Conservation (phyloP, 306 rosid species). For the Sicyos edulis region DNA sequence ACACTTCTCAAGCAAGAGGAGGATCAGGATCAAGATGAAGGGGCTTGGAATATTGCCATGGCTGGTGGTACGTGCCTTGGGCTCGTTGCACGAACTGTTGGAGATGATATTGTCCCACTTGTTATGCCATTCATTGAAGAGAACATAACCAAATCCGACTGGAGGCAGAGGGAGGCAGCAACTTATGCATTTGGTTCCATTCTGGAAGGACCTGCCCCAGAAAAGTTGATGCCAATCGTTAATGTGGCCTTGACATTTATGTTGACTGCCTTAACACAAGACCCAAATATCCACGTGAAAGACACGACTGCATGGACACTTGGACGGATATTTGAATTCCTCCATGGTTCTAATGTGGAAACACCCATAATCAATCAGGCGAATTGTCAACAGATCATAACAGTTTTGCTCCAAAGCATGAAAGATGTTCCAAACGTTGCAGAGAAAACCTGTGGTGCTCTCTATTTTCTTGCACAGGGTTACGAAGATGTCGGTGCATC, state of each 20-base stretch:
- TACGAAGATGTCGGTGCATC: conserved; percentile 64
- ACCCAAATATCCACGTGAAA: conserved; percentile 82
- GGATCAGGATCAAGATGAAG: conserved; percentile 96
- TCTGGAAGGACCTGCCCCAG: conserved; percentile 92
- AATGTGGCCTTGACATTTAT: conserved; percentile 67
- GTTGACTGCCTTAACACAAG: conserved; percentile 70
- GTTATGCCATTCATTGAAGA: conserved; percentile 92
- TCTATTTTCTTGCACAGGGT: conserved; percentile 91
- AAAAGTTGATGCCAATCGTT: conserved; percentile 71
- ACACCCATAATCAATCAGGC: conserved; percentile 68
- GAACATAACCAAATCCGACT: conserved; percentile 76
- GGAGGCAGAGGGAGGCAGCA: conserved; percentile 97
- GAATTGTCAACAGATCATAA: conserved; percentile 69
- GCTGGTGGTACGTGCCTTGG: conserved; percentile 98
- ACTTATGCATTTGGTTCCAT: conserved; percentile 94
- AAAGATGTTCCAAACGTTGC: conserved; percentile 90
- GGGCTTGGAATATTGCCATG: conserved; percentile 98
- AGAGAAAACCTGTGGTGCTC: conserved; percentile 92
- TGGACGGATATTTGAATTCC: conserved; percentile 82
- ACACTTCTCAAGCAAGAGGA: conserved; percentile 86
- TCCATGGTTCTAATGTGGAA: conserved; percentile 79
- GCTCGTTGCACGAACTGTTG: conserved; percentile 81
- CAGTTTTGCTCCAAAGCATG: conserved; percentile 81
- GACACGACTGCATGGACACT: conserved; percentile 99
- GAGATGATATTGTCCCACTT: conserved; percentile 80